Evolutionary conservation across 2,329 filamentous ascomycete species (phyloP).

Genomic region (Fusarium secorum): DNA sequence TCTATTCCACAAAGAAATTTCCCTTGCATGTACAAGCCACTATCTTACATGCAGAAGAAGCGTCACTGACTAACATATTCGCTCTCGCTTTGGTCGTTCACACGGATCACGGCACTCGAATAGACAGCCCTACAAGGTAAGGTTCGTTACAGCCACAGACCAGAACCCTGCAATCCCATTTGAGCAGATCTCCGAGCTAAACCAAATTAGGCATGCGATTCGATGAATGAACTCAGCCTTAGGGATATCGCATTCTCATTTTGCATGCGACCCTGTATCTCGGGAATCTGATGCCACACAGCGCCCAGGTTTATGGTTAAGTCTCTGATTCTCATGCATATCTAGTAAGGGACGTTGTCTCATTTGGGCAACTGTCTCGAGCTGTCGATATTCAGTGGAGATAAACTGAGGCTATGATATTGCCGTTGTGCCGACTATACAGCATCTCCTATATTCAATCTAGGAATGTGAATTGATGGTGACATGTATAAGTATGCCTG

Average conservation of each 20-base stretch:
- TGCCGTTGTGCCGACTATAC: slow-evolving; percentile 12
- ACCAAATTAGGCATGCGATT: slow-evolving; percentile 17
- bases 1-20: not conserved
- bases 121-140: slow-evolving; percentile 29
- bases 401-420: slow-evolving; percentile 6
- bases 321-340: not conserved
- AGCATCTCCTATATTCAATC: not conserved
- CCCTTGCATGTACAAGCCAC: not conserved
- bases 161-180: not conserved
- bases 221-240: slow-evolving; percentile 9
- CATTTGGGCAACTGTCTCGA: slow-evolving; percentile 6
- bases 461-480: not conserved
- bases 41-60: not conserved
- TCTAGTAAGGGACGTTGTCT: not conserved
- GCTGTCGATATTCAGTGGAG: not conserved
- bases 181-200: slow-evolving; percentile 14
- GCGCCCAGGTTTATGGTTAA: not conserved
- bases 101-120: slow-evolving; percentile 17
- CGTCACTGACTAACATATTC: not conserved
- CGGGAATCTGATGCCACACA: not conserved
- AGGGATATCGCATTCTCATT: not conserved
- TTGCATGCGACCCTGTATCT: not conserved
- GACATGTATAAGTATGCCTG: slow-evolving; percentile 24
- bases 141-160: slow-evolving; percentile 10
- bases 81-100: not conserved